A percentile compares a stretch with the other conserved stretches of the same genome.
phyloP scores from a whole-genome alignment of 495 filamentous ascomycete species.

The Aspergillus funiculosus region DNA sequence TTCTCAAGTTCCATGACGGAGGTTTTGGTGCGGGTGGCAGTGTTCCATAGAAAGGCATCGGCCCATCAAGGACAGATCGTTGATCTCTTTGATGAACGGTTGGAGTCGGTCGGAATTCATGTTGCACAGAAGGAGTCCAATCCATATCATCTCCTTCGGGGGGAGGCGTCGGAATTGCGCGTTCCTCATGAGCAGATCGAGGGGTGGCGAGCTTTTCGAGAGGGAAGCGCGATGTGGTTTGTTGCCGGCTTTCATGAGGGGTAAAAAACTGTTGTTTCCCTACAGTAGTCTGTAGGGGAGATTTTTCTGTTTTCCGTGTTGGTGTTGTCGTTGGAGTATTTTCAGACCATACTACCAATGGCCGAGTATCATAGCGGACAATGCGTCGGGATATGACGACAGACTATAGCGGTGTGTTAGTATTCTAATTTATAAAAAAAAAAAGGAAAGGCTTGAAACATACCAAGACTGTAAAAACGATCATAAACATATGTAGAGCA shows the following conservation, averaged over 20 bases:
- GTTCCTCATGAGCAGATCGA: slow-evolving; percentile 21
- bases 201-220: slow-evolving; percentile 35
- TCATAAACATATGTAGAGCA: slow-evolving; percentile 53
- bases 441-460: slow-evolving; percentile 21
- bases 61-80: slow-evolving; percentile 35
- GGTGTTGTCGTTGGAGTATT: slow-evolving; percentile 32
- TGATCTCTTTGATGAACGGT: slow-evolving; percentile 26
- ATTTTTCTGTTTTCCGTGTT: slow-evolving; percentile 25
- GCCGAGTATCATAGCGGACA: slow-evolving; percentile 47
- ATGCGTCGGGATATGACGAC: slow-evolving; percentile 41
- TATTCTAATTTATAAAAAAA: not conserved
- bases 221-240: slow-evolving; percentile 33
- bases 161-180: slow-evolving; percentile 33
- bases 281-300: slow-evolving; percentile 16
- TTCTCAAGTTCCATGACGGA: slow-evolving; percentile 58
- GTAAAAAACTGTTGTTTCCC: slow-evolving; percentile 16
- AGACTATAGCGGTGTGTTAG: slow-evolving; percentile 25
- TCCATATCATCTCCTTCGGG: slow-evolving; percentile 62
- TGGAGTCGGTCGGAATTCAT: slow-evolving; percentile 37
- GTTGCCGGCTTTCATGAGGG: slow-evolving; percentile 18
- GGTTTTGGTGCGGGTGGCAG: slow-evolving; percentile 61
- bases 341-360: slow-evolving; percentile 53
- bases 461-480: slow-evolving; percentile 51
- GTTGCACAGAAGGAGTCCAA: slow-evolving; percentile 65
- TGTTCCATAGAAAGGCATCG: slow-evolving; percentile 53